These are phyloP conservation scores for Acanthamoeba healyi DNA, from an alignment of 208 protist genomes.

Conservation along the genomic window DNA sequence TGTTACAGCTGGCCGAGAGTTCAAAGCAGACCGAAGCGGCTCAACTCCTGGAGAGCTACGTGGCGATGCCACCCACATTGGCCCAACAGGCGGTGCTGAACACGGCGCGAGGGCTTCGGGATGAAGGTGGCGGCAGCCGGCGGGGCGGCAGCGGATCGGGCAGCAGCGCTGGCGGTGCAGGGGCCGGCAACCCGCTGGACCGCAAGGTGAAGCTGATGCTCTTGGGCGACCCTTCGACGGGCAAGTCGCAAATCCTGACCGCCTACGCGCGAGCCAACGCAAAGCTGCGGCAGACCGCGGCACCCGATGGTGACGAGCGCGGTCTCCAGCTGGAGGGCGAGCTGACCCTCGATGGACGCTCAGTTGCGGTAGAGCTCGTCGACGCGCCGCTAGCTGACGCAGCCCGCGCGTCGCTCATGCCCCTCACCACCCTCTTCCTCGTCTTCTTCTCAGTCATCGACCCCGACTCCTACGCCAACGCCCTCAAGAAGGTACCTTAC, in stretches of 20 bases:
- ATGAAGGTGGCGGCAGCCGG: background rate
- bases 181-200: no score
- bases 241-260: background rate
- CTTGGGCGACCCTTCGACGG: background rate
- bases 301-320: background rate
- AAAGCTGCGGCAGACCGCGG: background rate
- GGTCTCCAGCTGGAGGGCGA: slow-evolving; percentile 50
- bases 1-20: background rate
- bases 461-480: slow-evolving; percentile 21
- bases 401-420: background rate
- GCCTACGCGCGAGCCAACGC: background rate
- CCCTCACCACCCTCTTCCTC: slow-evolving; percentile 29
- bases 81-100: background rate
- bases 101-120: background rate
- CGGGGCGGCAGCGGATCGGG: background rate
- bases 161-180: background rate
- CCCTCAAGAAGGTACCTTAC: slow-evolving; percentile 6
- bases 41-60: slow-evolving; percentile 1
- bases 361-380: background rate
- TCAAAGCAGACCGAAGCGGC: background rate
- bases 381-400: background rate
- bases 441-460: slow-evolving; percentile 71
- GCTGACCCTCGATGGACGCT: background rate
- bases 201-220: slow-evolving; percentile 35
- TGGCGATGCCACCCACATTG: background rate